These are phyloP conservation scores for Prunus yedoensis DNA, from an alignment of 331 rosid genomes.

Conservation along the genomic window DNA sequence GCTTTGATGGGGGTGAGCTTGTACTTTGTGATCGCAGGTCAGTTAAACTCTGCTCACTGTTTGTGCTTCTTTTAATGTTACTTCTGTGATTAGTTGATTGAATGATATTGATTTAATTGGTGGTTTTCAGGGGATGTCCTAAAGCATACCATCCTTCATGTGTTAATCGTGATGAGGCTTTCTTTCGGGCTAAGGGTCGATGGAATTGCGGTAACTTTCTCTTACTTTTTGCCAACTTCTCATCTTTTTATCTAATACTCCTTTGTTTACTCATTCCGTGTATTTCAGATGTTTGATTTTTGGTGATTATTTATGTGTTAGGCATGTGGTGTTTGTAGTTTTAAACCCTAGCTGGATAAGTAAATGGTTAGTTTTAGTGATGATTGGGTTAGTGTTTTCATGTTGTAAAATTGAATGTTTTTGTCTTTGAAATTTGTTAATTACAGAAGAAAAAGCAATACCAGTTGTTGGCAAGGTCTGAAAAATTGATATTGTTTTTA, in stretches of 20 bases:
- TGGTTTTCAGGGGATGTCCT: slow-evolving; percentile 82
- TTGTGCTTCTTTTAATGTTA: not conserved
- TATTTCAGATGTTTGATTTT: not conserved
- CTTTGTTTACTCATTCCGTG: not conserved
- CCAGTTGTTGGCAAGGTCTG: not conserved
- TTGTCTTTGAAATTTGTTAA: not conserved
- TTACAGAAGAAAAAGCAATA: not conserved
- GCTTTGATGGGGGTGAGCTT: slow-evolving; percentile 94
- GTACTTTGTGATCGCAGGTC: slow-evolving; percentile 97
- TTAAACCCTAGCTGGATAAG: not conserved
- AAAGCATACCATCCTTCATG: slow-evolving; percentile 98
- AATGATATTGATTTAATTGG: slow-evolving; percentile 16
- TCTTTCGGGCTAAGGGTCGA: slow-evolving; percentile 92
- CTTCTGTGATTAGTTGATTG: slow-evolving; percentile 9
- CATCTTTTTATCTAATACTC: not conserved
- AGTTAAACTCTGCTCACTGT: slow-evolving; percentile 13
- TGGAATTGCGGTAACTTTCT: slow-evolving; percentile 84
- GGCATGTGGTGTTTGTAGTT: not conserved
- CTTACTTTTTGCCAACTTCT: not conserved
- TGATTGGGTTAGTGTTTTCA: not conserved
- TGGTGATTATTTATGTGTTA: not conserved
- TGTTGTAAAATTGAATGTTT: not conserved
- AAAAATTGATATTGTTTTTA: not conserved
- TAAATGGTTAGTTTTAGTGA: not conserved
- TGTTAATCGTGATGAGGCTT: slow-evolving; percentile 88